Conservation (phyloP, 352 stramenopile species). For the Phytophthora pisi region DNA sequence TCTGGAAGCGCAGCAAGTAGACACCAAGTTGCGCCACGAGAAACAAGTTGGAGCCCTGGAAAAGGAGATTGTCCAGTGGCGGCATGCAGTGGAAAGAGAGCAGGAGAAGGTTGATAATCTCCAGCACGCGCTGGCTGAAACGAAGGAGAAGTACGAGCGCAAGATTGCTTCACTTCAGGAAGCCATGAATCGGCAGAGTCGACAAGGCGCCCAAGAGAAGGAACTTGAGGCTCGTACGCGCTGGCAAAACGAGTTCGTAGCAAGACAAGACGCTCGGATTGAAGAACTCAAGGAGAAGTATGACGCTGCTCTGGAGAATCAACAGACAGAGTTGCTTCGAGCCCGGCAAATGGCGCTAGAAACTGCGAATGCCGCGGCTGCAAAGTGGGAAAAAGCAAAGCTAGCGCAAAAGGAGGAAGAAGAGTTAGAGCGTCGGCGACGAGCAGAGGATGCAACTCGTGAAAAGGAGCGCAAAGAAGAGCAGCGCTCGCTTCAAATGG, state of each 20-base stretch:
- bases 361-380: slow-evolving; percentile 46
- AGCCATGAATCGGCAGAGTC: slow-evolving; percentile 49
- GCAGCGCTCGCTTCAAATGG: slow-evolving; percentile 39
- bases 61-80: slow-evolving; percentile 61
- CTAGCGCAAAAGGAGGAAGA: slow-evolving; percentile 48
- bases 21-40: slow-evolving; percentile 49
- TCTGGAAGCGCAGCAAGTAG: slow-evolving; percentile 40
- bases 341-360: slow-evolving; percentile 59
- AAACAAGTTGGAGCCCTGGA: slow-evolving; percentile 52
- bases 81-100: slow-evolving; percentile 54
- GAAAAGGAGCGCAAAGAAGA: slow-evolving; percentile 51
- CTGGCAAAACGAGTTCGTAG: slow-evolving; percentile 76
- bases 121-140: slow-evolving; percentile 38
- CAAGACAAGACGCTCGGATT: slow-evolving; percentile 73
- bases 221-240: slow-evolving; percentile 62
- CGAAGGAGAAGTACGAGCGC: slow-evolving; percentile 54
- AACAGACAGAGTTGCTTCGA: slow-evolving; percentile 58
- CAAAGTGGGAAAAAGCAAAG: slow-evolving; percentile 57
- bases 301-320: slow-evolving; percentile 60
- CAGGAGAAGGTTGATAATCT: slow-evolving; percentile 41
- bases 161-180: slow-evolving; percentile 58
- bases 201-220: slow-evolving; percentile 57
- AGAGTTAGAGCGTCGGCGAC: slow-evolving; percentile 37
- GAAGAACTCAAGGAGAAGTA: slow-evolving; percentile 77
- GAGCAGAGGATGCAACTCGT: slow-evolving; percentile 34